Conservation (phyloP, 305 asterid genomes). For the Plantago coronopus region DNA sequence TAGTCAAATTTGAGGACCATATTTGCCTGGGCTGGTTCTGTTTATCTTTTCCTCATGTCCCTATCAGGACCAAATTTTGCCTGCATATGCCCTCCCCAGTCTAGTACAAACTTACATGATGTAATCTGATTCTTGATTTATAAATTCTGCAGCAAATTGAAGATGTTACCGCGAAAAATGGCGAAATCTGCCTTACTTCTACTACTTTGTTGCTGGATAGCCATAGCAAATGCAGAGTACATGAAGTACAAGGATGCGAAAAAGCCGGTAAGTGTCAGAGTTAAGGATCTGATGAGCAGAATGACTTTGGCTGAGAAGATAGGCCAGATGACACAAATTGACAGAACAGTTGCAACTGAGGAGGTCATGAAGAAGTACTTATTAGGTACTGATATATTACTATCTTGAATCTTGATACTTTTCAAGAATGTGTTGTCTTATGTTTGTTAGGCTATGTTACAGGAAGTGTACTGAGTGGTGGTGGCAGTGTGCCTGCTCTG, state of each 20-base stretch:
- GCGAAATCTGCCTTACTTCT: constrained; percentile 21
- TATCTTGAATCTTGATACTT: not conserved
- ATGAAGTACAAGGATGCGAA: constrained; percentile 44
- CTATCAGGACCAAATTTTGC: not conserved
- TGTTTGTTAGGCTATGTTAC: not conserved
- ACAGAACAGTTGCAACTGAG: constrained; percentile 40
- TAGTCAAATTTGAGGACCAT: constrained; percentile 9
- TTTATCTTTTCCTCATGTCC: not conserved
- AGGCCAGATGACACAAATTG: constrained; percentile 74
- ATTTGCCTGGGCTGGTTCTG: not conserved
- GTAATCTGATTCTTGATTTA: not conserved
- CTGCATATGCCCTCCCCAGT: not conserved
- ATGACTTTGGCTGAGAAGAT: constrained; percentile 62
- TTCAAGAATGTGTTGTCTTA: not conserved
- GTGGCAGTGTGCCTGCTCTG: constrained; percentile 52
- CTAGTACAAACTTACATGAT: not conserved
- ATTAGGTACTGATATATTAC: constrained; percentile 40
- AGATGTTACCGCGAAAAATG: constrained; percentile 24
- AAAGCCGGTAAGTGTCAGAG: constrained; percentile 31
- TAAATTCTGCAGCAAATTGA: not conserved
- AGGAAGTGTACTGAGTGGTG: constrained; percentile 64
- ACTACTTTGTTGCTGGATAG: constrained; percentile 22
- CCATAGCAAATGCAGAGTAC: constrained; percentile 31
- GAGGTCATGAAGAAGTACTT: constrained; percentile 44
- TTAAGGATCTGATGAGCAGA: constrained; percentile 41